Conservation (phyloP, 2,329 filamentous ascomycete species). For the Coniochaeta prunicola region DNA sequence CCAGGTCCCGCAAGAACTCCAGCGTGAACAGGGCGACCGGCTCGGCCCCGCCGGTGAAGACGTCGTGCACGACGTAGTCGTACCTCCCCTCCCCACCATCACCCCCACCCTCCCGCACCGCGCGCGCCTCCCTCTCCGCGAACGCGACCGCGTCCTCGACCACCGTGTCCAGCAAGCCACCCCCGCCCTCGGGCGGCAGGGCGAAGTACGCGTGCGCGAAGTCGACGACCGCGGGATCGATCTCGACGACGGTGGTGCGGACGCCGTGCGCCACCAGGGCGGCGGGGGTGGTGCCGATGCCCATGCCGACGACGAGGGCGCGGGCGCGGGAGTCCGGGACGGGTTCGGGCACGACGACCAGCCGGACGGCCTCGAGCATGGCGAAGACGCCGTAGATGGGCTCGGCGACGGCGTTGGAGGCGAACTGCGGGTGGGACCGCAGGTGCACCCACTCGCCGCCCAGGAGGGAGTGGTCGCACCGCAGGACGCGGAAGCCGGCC, state of each 20-base stretch:
- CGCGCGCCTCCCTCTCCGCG: slow-evolving; percentile 35
- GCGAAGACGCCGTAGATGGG: slow-evolving; percentile 95
- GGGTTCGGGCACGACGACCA: slow-evolving; percentile 56
- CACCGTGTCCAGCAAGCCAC: slow-evolving; percentile 56
- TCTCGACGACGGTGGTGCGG: slow-evolving; percentile 88
- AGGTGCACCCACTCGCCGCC: slow-evolving; percentile 79
- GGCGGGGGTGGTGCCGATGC: slow-evolving; percentile 84
- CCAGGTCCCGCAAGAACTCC: slow-evolving; percentile 70
- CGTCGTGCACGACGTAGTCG: slow-evolving; percentile 94
- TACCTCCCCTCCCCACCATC: slow-evolving; percentile 47
- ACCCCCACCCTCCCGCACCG: background rate
- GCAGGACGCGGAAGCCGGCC: slow-evolving; percentile 69
- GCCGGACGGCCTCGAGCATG: slow-evolving; percentile 84
- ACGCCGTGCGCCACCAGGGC: slow-evolving; percentile 84
- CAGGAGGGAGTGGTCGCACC: slow-evolving; percentile 89
- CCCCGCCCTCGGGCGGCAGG: slow-evolving; percentile 54
- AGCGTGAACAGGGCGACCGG: slow-evolving; percentile 81
- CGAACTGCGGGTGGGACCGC: slow-evolving; percentile 39
- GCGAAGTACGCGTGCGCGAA: slow-evolving; percentile 80
- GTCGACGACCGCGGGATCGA: slow-evolving; percentile 81
- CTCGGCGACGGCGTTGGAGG: slow-evolving; percentile 57
- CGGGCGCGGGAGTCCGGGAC: slow-evolving; percentile 59
- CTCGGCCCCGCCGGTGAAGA: slow-evolving; percentile 94
- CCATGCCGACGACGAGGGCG: slow-evolving; percentile 86
- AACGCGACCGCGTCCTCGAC: slow-evolving; percentile 78